phyloP scores from a whole-genome alignment of 345 rosid genomes.

The Kandelia obovata region DNA sequence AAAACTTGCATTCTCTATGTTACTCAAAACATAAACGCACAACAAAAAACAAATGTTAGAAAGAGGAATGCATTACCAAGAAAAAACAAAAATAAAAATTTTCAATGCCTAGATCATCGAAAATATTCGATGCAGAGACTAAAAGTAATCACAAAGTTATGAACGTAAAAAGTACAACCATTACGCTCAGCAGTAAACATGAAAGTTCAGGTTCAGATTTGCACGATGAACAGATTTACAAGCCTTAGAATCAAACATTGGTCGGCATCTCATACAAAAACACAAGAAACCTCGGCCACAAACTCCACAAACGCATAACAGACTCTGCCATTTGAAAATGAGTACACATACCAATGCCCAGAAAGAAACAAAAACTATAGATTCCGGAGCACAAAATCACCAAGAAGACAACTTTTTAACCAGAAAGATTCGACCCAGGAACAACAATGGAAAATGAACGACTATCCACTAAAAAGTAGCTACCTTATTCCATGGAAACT shows the following conservation, averaged over 20 bases:
- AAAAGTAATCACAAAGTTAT: no score
- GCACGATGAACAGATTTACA: no score
- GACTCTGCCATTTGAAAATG: conserved; percentile 7
- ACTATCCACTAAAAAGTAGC: conserved; percentile 18
- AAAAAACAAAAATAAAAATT: not conserved
- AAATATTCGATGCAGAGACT: no score
- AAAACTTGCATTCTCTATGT: conserved; percentile 9
- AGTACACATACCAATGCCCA: conserved; percentile 9
- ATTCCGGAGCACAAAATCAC: not conserved
- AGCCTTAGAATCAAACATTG: not conserved
- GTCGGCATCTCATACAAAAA: conserved; percentile 4
- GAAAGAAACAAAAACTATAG: not conserved
- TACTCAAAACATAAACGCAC: not conserved
- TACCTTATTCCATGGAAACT: conserved; percentile 18
- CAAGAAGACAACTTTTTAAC: not conserved
- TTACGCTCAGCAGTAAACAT: no score
- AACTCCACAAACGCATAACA: not conserved
- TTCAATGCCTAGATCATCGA: no score
- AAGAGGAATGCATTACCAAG: not conserved
- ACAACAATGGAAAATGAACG: conserved; percentile 4
- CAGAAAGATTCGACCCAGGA: not conserved
- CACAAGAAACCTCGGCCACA: not conserved
- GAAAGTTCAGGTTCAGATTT: no score
- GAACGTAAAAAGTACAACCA: no score
- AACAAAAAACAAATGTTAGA: not conserved